Conservation (phyloP, 1,284 basidiomycete species). For the Cutaneotrichosporon dermatis region DNA sequence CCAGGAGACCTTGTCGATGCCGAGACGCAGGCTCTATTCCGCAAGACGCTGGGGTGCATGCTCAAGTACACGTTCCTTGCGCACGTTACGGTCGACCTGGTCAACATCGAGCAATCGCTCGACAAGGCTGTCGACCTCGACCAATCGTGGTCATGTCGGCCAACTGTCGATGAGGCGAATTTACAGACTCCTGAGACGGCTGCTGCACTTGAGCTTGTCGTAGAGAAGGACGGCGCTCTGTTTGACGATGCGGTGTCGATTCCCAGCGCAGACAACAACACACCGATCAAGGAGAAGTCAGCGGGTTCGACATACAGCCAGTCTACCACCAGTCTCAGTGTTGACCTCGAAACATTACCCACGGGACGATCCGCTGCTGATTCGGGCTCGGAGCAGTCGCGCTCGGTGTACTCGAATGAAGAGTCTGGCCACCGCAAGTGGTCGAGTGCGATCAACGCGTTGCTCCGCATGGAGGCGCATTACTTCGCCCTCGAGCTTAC, state of each 20-base stretch:
- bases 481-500: slow-evolving; percentile 46
- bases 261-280: neutral
- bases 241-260: neutral
- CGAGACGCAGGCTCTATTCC: slow-evolving; percentile 27
- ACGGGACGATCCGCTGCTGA: slow-evolving; percentile 3
- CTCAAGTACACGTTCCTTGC: slow-evolving; percentile 41
- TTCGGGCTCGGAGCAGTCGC: slow-evolving; percentile 14
- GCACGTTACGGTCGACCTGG: slow-evolving; percentile 41
- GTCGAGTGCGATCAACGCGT: slow-evolving; percentile 12
- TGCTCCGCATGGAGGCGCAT: slow-evolving; percentile 29
- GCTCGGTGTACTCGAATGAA: slow-evolving; percentile 9
- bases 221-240: slow-evolving; percentile 1
- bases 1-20: slow-evolving; percentile 41
- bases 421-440: slow-evolving; percentile 11
- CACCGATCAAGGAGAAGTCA: slow-evolving; percentile 2
- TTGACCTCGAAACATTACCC: slow-evolving; percentile 5
- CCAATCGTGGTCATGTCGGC: slow-evolving; percentile 36
- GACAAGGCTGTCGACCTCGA: slow-evolving; percentile 33
- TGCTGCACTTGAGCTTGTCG: slow-evolving; percentile 1
- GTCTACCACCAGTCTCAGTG: slow-evolving; percentile 20
- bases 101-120: slow-evolving; percentile 29
- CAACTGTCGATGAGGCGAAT: slow-evolving; percentile 1
- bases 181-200: neutral
- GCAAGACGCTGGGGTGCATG: slow-evolving; percentile 31
- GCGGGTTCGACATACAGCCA: slow-evolving; percentile 8